These are phyloP conservation scores for Tylopilus subfusipes DNA, from an alignment of 768 basidiomycete species.

Conservation along the genomic window DNA sequence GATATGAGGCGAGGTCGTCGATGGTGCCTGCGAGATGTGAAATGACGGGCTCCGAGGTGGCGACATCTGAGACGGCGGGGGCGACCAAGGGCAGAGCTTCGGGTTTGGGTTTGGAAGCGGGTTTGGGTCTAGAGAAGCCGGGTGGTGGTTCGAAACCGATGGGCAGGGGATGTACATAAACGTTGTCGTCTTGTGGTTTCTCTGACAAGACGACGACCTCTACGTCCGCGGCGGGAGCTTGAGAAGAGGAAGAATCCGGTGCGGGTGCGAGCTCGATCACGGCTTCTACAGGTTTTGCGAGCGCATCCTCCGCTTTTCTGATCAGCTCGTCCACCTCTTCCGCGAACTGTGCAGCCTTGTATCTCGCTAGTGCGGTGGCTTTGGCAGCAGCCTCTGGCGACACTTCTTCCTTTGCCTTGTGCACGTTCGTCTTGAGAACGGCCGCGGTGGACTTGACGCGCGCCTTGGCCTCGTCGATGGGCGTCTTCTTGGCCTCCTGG, in stretches of 20 bases:
- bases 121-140: constrained; percentile 67
- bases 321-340: constrained; percentile 69
- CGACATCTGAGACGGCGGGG: constrained; percentile 70
- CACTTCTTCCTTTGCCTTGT: constrained; percentile 34
- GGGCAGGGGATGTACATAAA: constrained; percentile 74
- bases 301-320: constrained; percentile 67
- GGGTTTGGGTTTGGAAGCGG: constrained; percentile 39
- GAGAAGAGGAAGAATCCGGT: constrained; percentile 24
- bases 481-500: constrained; percentile 34
- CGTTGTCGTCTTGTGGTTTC: constrained; percentile 26
- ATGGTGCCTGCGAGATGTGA: constrained; percentile 89
- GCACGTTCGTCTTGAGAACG: constrained; percentile 48
- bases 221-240: constrained; percentile 22
- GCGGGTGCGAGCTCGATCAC: constrained; percentile 22
- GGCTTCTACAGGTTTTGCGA: constrained; percentile 42
- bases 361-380: constrained; percentile 40
- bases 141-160: constrained; percentile 93
- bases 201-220: constrained; percentile 27
- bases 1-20: constrained; percentile 83
- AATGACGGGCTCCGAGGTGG: constrained; percentile 85
- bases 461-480: constrained; percentile 42
- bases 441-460: constrained; percentile 41
- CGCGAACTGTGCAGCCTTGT: constrained; percentile 48
- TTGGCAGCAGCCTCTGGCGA: constrained; percentile 30
- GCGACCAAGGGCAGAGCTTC: constrained; percentile 71